phyloP scores from a whole-genome alignment of 202 grass and related monocot species.

The Brachypodium distachyon region DNA sequence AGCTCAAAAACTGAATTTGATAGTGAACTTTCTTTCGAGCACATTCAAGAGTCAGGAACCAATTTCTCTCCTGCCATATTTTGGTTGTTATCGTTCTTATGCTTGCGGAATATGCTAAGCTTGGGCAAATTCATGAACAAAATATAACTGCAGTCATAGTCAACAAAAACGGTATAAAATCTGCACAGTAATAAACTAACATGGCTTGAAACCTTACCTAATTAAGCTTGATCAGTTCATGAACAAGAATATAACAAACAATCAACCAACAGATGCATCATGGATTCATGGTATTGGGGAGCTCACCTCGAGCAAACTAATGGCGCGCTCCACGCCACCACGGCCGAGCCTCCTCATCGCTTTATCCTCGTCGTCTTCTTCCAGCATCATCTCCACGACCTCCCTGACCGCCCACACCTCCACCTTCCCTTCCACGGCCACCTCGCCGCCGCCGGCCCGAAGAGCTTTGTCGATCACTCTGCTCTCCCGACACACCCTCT shows the following conservation, averaged over 20 bases:
- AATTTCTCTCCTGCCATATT: not conserved
- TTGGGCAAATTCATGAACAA: not conserved
- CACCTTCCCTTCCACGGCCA: conserved; percentile 43
- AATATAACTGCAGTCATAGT: not conserved
- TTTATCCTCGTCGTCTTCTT: not conserved
- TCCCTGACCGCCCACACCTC: conserved; percentile 49
- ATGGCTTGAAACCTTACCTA: not conserved
- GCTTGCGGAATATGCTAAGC: not conserved
- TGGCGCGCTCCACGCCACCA: conserved; percentile 32
- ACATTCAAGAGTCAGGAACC: not conserved
- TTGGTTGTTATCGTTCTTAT: not conserved
- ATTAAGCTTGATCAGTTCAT: not conserved
- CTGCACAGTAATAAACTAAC: not conserved
- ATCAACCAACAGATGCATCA: not conserved
- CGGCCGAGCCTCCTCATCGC: conserved; percentile 28
- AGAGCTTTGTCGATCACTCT: conserved; percentile 26
- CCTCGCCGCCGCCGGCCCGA: conserved; percentile 23
- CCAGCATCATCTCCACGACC: conserved; percentile 53
- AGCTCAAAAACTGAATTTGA: not conserved
- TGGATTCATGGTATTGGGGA: not conserved
- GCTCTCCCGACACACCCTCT: conserved; percentile 39
- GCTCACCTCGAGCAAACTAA: conserved; percentile 58
- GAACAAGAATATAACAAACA: not conserved
- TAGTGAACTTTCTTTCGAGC: not conserved
- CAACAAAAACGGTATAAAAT: not conserved